These are phyloP conservation scores for Cladosporium sp. DNA, from an alignment of 2,329 filamentous ascomycete species.

Conservation along the genomic window DNA sequence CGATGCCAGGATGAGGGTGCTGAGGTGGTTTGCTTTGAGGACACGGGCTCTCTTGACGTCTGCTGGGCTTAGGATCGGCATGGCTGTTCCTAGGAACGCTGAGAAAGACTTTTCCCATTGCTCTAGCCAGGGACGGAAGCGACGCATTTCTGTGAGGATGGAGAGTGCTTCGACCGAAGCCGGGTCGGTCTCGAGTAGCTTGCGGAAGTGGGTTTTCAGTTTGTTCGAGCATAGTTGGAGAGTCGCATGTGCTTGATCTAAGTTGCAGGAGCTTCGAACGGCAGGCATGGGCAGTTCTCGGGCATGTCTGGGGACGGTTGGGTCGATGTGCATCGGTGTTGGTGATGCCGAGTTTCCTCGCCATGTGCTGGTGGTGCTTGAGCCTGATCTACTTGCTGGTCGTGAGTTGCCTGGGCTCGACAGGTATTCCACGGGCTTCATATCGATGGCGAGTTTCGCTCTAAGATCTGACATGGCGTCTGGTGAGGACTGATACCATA, in stretches of 20 bases:
- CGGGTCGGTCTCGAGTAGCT: slow-evolving; percentile 19
- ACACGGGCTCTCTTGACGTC: slow-evolving; percentile 27
- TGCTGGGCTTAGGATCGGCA: slow-evolving; percentile 24
- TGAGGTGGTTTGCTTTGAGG: slow-evolving; percentile 31
- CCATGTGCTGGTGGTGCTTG: slow-evolving; percentile 9
- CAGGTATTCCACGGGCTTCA: slow-evolving; percentile 10
- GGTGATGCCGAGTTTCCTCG: neutral
- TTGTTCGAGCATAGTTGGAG: slow-evolving; percentile 28
- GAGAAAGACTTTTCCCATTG: slow-evolving; percentile 31
- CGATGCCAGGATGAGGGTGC: slow-evolving; percentile 29
- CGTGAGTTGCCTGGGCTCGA: slow-evolving; percentile 10
- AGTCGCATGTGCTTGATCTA: slow-evolving; percentile 30
- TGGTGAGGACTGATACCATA: slow-evolving; percentile 10
- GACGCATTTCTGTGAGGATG: slow-evolving; percentile 12
- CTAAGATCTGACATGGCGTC: slow-evolving; percentile 13
- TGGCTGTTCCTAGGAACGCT: slow-evolving; percentile 23
- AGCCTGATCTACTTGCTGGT: slow-evolving; percentile 6
- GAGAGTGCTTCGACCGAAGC: slow-evolving; percentile 15
- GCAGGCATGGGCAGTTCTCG: slow-evolving; percentile 31
- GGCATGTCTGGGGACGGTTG: slow-evolving; percentile 2
- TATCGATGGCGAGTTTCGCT: slow-evolving; percentile 12
- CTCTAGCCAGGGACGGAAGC: slow-evolving; percentile 28
- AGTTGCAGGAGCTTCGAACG: slow-evolving; percentile 21
- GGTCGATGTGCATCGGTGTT: slow-evolving; percentile 1
- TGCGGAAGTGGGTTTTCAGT: slow-evolving; percentile 16